Percentiles rank a stretch among this genome's conserved stretches.
Evolutionary conservation across 208 protist species (phyloP).

Genomic region (Trypanosoma conorhini): DNA sequence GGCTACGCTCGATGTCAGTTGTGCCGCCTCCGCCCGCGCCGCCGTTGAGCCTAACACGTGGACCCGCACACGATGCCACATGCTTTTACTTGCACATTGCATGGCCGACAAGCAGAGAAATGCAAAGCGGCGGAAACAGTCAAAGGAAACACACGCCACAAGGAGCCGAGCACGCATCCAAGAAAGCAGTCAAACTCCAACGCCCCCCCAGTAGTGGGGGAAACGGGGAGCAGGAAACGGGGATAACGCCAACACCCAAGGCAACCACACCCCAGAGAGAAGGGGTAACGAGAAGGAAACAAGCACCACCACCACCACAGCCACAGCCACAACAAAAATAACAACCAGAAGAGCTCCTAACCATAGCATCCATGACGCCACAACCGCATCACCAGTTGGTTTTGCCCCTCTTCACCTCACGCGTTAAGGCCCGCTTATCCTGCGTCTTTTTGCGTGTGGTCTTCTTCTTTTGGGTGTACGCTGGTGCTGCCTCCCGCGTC

Average conservation of each 20-base stretch:
- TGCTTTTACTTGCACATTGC: not conserved
- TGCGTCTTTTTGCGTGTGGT: conserved; percentile 35
- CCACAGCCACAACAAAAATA: not conserved
- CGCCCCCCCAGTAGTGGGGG: not conserved
- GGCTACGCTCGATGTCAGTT: conserved; percentile 13
- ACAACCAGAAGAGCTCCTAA: not conserved
- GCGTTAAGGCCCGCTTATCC: conserved; percentile 33
- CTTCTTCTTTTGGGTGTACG: conserved; percentile 80
- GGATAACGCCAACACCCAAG: not conserved
- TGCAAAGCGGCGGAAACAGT: not conserved
- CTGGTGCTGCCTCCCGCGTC: conserved; percentile 26
- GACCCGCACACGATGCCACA: conserved; percentile 21
- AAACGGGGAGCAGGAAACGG: not conserved
- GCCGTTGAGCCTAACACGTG: conserved; percentile 10
- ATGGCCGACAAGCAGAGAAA: not conserved
- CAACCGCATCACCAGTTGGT: conserved; percentile 3
- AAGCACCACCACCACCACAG: not conserved
- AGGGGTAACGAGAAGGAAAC: not conserved
- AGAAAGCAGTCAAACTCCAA: not conserved
- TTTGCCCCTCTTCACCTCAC: conserved; percentile 46
- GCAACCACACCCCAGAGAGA: not conserved
- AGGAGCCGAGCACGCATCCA: not conserved
- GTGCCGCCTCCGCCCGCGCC: not conserved
- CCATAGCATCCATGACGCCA: not conserved
- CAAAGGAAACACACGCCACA: not conserved